Conservation (phyloP, 2,329 filamentous ascomycete species). For the Gyromitra esculenta region DNA sequence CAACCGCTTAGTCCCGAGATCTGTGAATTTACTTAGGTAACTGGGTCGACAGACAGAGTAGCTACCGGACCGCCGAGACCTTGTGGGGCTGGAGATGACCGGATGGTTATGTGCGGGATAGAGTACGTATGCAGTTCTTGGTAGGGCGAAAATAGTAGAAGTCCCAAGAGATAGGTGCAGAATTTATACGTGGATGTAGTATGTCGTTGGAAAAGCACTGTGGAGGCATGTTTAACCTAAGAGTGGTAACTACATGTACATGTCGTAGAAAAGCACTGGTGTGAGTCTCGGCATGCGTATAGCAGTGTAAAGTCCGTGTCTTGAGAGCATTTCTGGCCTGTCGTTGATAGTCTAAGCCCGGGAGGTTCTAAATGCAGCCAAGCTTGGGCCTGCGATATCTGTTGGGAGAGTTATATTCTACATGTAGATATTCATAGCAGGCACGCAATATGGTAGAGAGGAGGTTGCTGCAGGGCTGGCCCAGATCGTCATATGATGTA, state of each 20-base stretch:
- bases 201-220: not conserved
- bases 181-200: not conserved
- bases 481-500: conserved; percentile 23
- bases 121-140: conserved; percentile 32
- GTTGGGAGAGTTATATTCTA: not conserved
- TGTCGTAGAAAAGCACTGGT: not conserved
- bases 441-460: too few relatives aligned
- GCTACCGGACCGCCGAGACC: not conserved
- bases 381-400: not conserved
- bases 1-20: conserved; percentile 11
- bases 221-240: not conserved
- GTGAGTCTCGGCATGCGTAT: not conserved
- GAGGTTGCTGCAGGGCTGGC: not conserved
- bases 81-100: not conserved
- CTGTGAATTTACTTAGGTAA: not conserved
- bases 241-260: not conserved
- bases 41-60: not conserved
- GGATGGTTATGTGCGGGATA: not conserved
- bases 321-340: not conserved
- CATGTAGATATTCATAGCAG: not conserved
- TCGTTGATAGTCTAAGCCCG: not conserved
- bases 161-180: not conserved
- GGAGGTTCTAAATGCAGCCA: not conserved
- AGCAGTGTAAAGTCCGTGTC: not conserved
- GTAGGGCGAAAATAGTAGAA: conserved; percentile 2